Evolutionary conservation across 169 alveolate species (phyloP), one percentile per base, ranked within the genome.

Genomic region (Plasmodium ovale): DNA sequence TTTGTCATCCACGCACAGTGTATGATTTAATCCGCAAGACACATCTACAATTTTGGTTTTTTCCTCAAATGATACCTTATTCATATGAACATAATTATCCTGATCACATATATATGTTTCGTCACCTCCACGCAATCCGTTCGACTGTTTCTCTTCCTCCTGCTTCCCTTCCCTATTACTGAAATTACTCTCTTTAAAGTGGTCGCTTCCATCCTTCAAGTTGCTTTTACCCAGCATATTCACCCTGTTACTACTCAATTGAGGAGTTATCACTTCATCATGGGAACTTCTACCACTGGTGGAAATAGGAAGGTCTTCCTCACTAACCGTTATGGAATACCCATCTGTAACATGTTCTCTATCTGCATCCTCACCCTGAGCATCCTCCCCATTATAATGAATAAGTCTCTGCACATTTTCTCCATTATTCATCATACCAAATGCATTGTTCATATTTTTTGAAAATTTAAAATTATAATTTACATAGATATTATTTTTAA

Each of bases 11-110:
- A 82, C 42, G 53, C 90, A 82, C 35, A 82, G 21, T 21, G 90
- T 82, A 51, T 82, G 90, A 59, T 82, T 56, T 65, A 82, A 29
- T 4, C 90, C 90, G 44, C 90, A 82, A 5, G 90, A 82, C 44
- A 82, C 82, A 64, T 82, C 90, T 7, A 82, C 60, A 82, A 82
- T 82, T 65, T 54, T 29, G 29, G 84, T 82, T 49, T 65, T 82
- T 27, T 69, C 82, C 19, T 67, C 73, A 47, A 82, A 82, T 65
- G 72, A n/a, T 82, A 82, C 82, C 42, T 65, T 82, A 67, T 82
- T 82, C 21, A 82, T 33, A 16, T 49, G 21, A 23, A 82, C 64
- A 64, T 82, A 51, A 64, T 82, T 82, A 39, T 67, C 65, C 39
- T 72, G 3, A 72, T 72, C 49, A 23, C 16, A 72, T 12, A 53